A percentile compares a stretch with the other conserved stretches of the same genome.
phyloP scores from a whole-genome alignment of 306 rosid genomes.

The Quercus alba region DNA sequence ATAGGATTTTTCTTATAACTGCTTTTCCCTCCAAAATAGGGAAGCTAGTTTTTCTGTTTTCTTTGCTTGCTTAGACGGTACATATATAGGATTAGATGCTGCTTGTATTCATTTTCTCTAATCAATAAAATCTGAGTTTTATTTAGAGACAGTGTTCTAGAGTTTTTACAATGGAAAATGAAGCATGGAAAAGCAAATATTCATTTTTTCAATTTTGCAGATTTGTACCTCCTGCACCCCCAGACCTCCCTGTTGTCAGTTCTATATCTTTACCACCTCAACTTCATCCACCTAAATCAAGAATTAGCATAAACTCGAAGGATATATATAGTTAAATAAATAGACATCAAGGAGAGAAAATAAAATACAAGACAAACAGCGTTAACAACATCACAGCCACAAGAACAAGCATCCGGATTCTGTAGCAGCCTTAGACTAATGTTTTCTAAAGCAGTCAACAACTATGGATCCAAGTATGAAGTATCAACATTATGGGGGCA shows the following conservation, averaged over 20 bases:
- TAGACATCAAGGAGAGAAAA: not conserved
- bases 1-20: no score
- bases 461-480: not conserved
- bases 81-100: no score
- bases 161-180: not conserved
- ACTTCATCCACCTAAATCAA: conserved; percentile 88
- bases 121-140: no score
- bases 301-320: conserved; percentile 21
- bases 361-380: not conserved
- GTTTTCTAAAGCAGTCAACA: not conserved
- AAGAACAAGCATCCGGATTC: conserved; percentile 9
- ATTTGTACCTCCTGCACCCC: conserved; percentile 96
- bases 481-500: not conserved
- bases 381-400: not conserved
- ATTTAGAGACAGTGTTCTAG: no score
- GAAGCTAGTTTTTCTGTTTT: no score
- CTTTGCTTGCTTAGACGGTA: no score
- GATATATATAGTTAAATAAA: conserved; percentile 1
- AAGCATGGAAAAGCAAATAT: conserved; percentile 11
- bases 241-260: conserved; percentile 88
- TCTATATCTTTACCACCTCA: conserved; percentile 87
- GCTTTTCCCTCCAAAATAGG: no score
- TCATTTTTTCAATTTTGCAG: conserved; percentile 3
- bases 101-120: no score
- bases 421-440: not conserved